Evolutionary conservation across 2,329 filamentous ascomycete species (phyloP).

Genomic region (Alternaria longipes): DNA sequence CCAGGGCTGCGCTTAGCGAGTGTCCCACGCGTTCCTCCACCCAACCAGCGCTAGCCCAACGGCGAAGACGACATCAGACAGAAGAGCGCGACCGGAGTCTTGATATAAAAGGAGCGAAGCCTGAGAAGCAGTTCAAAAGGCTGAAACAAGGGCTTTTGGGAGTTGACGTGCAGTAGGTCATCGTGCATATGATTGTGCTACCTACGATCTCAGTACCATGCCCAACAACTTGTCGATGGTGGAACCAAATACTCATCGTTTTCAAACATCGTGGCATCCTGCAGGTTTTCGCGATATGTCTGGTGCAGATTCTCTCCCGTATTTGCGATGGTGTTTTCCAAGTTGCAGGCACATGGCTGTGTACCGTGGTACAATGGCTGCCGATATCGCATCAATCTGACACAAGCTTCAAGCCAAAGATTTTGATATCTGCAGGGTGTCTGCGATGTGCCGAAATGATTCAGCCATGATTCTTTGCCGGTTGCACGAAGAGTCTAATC

Average conservation of each 20-base stretch:
- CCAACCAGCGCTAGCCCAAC: constrained; percentile 24
- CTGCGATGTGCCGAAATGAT: constrained; percentile 8
- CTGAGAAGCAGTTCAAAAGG: background rate
- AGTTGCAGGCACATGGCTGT: background rate
- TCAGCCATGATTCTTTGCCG: constrained; percentile 7
- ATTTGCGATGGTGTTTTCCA: background rate
- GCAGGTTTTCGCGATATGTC: background rate
- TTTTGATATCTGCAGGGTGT: constrained; percentile 15
- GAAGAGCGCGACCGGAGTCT: background rate
- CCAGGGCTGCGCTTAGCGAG: constrained; percentile 23
- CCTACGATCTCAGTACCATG: background rate
- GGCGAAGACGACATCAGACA: constrained; percentile 13
- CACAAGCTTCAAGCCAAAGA: constrained; percentile 12
- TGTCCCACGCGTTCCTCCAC: constrained; percentile 36
- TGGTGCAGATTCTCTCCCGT: background rate
- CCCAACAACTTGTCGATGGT: background rate
- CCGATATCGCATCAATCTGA: constrained; percentile 29
- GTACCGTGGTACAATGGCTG: constrained; percentile 19
- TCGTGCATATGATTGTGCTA: background rate
- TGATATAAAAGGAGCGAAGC: background rate
- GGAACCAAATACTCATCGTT: background rate
- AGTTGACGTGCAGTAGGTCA: background rate
- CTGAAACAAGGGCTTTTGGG: background rate
- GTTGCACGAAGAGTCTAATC: constrained; percentile 18
- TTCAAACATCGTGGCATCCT: background rate